These are phyloP conservation scores for Glonium stellatum DNA, from an alignment of 495 filamentous ascomycete species.

Conservation along the genomic window DNA sequence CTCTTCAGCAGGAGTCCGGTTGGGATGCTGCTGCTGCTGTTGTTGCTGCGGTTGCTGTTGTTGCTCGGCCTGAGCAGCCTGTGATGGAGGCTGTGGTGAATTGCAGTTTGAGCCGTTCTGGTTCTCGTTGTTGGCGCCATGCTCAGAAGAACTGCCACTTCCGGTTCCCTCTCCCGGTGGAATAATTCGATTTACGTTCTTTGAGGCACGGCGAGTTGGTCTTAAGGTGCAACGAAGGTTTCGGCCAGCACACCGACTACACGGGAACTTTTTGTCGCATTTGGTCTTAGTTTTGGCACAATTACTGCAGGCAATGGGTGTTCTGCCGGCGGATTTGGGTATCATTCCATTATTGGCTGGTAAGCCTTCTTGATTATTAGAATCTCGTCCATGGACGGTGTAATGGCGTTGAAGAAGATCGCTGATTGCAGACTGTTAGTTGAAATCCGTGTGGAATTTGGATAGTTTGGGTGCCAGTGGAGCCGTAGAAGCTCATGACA, in stretches of 20 bases:
- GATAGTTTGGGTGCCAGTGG: too few species aligned
- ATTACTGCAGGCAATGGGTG: conserved; percentile 41
- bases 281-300: conserved; percentile 47
- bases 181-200: conserved; percentile 33
- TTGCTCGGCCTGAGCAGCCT: neutral
- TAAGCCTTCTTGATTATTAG: conserved; percentile 37
- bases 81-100: conserved; percentile 22
- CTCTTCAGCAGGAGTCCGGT: conserved; percentile 20
- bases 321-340: conserved; percentile 39
- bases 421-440: conserved; percentile 35
- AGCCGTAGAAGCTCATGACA: too few species aligned
- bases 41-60: conserved; percentile 13
- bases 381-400: conserved; percentile 38
- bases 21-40: conserved; percentile 19
- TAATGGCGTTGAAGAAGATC: conserved; percentile 56
- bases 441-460: neutral
- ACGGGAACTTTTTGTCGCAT: conserved; percentile 62
- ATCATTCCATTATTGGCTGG: conserved; percentile 37
- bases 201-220: conserved; percentile 50
- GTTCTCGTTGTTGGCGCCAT: conserved; percentile 20
- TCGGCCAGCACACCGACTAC: conserved; percentile 51
- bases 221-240: conserved; percentile 50
- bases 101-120: conserved; percentile 18
- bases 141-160: conserved; percentile 26
- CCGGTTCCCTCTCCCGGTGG: conserved; percentile 15